Base-by-base conservation (phyloP, 306 rosid species). In the Quercus wislizeni region DNA sequence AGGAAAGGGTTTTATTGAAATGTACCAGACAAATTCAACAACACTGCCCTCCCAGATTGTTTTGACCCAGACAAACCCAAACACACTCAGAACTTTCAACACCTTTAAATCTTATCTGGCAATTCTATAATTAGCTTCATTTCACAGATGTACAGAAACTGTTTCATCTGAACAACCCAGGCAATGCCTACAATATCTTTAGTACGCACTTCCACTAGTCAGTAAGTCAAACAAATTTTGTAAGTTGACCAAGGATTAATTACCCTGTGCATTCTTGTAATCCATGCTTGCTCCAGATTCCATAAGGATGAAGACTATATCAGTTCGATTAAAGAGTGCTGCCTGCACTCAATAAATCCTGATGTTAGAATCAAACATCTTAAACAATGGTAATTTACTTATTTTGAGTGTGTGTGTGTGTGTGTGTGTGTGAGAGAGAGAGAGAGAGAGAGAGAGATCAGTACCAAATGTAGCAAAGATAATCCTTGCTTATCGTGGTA, bases 211-310 rank as follows among this genome's bases (percentile, higher is more conserved):
- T 55, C 69, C 19, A 62, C 49, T 31, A 23, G 62, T 21, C 4
- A 79, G 56, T 65, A 64, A 20, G 20, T 18, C 35, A 56, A 71
- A 19, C 14, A 68, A 31, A 62, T 14, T 43, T 73, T 51, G 23
- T 6, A 80, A 63, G 77, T 78, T 71, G 78, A 55, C 63, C 41
- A 76, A 61, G 46, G 57, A 74, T 69, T 80, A 71, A 78, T 82
- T 91, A 85, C 99, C 99, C 83, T 96, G 99, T 69, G 99, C 93
- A 83, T 96, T 96, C 89, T 90, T 96, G 89, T 83, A 87, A 55
- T 86, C 84, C 78, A 96, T 83, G 83, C 83, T 93, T 82, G 96
- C 99, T 85, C 99, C 99, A 63, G 87, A 84, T 63, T 93, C 98
- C 95, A 96, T 96, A 73, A 96, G 99, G 81, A 88, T 77, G 84